Conservation (phyloP, 306 rosid species). For the Fragaria ananassa region DNA sequence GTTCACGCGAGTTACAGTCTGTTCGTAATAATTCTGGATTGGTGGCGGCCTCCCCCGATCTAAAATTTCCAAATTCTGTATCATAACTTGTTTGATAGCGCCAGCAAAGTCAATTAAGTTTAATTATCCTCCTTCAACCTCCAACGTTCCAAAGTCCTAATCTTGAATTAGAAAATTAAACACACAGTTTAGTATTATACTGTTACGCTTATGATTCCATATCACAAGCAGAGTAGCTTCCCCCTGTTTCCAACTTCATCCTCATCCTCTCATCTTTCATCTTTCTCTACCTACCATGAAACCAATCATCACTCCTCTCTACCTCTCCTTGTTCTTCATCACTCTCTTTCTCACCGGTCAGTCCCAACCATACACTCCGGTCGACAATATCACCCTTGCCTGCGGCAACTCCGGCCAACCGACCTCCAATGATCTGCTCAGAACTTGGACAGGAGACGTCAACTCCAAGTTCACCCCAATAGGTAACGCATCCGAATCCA, state of each 20-base stretch:
- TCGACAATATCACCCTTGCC: not conserved
- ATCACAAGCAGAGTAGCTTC: not conserved
- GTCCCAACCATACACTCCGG: not conserved
- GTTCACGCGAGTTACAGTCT: no score
- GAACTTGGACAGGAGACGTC: constrained; percentile 25
- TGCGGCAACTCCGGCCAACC: not conserved
- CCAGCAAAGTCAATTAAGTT: not conserved
- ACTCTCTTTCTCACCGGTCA: not conserved
- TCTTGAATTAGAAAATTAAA: not conserved
- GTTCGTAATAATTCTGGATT: no score
- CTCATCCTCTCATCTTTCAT: not conserved
- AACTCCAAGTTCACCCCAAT: constrained; percentile 6
- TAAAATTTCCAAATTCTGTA: not conserved
- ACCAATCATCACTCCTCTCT: not conserved
- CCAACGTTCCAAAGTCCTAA: not conserved
- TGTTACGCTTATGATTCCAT: not conserved
- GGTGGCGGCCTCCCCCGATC: no score
- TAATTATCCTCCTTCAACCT: not conserved
- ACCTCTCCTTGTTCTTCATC: not conserved
- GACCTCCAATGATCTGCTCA: not conserved
- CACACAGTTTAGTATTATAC: not conserved
- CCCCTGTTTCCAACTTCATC: not conserved
- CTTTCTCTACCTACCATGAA: not conserved
- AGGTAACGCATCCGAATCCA: not conserved
- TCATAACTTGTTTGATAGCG: not conserved